Percentiles rank a stretch among this genome's conserved stretches.
phyloP scores from a whole-genome alignment of 2,329 filamentous ascomycete species.

The Colletotrichum eleusines region DNA sequence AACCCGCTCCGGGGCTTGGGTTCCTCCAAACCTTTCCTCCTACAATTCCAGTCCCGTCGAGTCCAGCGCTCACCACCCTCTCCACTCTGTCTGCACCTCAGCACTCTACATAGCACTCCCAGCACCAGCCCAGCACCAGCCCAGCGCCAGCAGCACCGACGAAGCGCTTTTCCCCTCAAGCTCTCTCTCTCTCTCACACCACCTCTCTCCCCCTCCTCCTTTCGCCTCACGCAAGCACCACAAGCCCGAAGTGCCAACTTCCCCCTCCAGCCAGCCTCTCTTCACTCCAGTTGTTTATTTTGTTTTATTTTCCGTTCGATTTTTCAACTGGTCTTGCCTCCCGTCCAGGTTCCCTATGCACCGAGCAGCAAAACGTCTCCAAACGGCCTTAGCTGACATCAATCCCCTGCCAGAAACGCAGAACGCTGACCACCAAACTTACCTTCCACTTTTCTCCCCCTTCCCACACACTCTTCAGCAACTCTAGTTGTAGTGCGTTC shows the following conservation, averaged over 20 bases:
- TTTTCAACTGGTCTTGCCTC: not conserved
- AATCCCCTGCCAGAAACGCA: slow-evolving; percentile 24
- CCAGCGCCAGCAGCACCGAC: slow-evolving; percentile 2
- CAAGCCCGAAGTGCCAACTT: slow-evolving; percentile 24
- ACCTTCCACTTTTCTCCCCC: slow-evolving; percentile 38
- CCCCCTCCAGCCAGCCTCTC: slow-evolving; percentile 4
- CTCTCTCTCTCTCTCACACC: not conserved
- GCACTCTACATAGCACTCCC: not conserved
- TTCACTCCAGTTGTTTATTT: slow-evolving; percentile 14
- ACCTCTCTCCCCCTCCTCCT: not conserved
- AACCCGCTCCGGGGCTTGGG: slow-evolving; percentile 45
- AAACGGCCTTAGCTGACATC: slow-evolving; percentile 31
- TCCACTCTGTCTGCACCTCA: not conserved
- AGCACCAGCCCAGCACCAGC: too few species aligned
- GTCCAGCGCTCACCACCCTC: not conserved
- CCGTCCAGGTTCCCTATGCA: slow-evolving; percentile 7
- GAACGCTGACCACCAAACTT: slow-evolving; percentile 18
- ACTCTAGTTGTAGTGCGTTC: slow-evolving; percentile 36
- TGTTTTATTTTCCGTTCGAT: slow-evolving; percentile 4
- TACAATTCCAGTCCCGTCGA: slow-evolving; percentile 32
- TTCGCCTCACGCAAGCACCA: slow-evolving; percentile 16
- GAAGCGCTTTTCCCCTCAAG: slow-evolving; percentile 13
- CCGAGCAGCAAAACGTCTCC: slow-evolving; percentile 26
- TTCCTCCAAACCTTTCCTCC: slow-evolving; percentile 33
- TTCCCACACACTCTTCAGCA: slow-evolving; percentile 45